Conservation (phyloP, 2,329 filamentous ascomycete species). For the Lizonia empirigonia region DNA sequence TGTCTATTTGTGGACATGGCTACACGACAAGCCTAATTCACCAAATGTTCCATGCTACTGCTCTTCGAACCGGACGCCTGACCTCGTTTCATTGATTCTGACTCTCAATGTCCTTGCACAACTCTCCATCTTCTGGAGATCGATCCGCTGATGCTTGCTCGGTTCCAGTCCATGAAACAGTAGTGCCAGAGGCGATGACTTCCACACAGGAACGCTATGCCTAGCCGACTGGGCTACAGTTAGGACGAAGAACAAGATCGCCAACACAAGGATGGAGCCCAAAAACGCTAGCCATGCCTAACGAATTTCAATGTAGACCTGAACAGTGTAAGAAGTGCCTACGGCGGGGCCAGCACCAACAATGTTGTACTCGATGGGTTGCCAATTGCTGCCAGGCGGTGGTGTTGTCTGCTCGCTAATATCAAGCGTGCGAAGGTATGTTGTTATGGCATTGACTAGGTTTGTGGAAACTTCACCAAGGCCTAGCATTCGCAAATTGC, state of each 20-base stretch:
- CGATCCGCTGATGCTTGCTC: neutral
- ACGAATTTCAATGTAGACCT: neutral
- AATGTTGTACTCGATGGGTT: neutral
- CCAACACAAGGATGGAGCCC: neutral
- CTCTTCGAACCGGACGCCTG: neutral
- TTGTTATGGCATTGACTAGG: neutral
- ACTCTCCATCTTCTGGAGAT: neutral
- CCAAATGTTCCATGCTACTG: too few relatives aligned
- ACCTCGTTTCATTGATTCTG: neutral
- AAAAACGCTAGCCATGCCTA: neutral
- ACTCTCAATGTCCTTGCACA: neutral
- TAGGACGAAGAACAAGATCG: neutral
- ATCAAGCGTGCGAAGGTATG: neutral
- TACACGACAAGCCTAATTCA: too few relatives aligned
- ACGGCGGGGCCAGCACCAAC: neutral
- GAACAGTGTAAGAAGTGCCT: neutral
- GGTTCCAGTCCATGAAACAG: neutral
- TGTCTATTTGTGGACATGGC: neutral
- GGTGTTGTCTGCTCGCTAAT: neutral
- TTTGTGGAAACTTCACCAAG: neutral
- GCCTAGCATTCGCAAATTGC: neutral
- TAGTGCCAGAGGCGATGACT: neutral
- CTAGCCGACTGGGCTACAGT: neutral
- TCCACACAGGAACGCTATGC: neutral
- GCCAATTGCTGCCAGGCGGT: neutral